Percentiles rank a stretch among this genome's conserved stretches.
Conservation (phyloP, 768 basidiomycete genomes). For the Suillus cothurnatus region DNA sequence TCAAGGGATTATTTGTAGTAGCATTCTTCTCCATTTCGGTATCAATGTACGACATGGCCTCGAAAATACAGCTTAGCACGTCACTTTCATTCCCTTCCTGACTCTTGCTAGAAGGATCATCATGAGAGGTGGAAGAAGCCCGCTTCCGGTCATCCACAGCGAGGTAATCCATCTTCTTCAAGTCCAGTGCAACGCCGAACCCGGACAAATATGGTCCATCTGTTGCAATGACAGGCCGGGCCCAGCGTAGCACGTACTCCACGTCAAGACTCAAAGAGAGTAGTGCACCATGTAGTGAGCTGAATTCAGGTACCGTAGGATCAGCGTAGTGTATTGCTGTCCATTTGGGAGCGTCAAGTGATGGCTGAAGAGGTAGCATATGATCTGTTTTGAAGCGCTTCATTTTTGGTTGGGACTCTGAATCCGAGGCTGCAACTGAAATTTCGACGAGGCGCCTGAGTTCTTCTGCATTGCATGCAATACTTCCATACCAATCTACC, state of each 20-base stretch:
- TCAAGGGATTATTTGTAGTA: slow-evolving; percentile 45
- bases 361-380: slow-evolving; percentile 53
- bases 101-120: slow-evolving; percentile 2
- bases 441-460: slow-evolving; percentile 52
- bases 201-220: slow-evolving; percentile 59
- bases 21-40: slow-evolving; percentile 34
- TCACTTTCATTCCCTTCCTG: slow-evolving; percentile 23
- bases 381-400: slow-evolving; percentile 79
- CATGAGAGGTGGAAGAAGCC: not conserved
- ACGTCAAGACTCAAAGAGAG: slow-evolving; percentile 50
- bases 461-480: slow-evolving; percentile 67
- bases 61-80: slow-evolving; percentile 29
- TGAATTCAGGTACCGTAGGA: slow-evolving; percentile 66
- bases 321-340: slow-evolving; percentile 82
- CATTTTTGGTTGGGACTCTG: slow-evolving; percentile 35
- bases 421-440: slow-evolving; percentile 35
- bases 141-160: slow-evolving; percentile 80
- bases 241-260: slow-evolving; percentile 71
- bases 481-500: slow-evolving; percentile 83
- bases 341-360: slow-evolving; percentile 49
- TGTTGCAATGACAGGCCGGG: slow-evolving; percentile 9
- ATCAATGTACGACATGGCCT: slow-evolving; percentile 32
- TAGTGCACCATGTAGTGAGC: slow-evolving; percentile 68
- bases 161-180: slow-evolving; percentile 98
- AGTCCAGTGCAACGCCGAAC: slow-evolving; percentile 88